Evolutionary conservation across 257 asterid genomes (phyloP).

Genomic region (Nicotiana benthamiana): DNA sequence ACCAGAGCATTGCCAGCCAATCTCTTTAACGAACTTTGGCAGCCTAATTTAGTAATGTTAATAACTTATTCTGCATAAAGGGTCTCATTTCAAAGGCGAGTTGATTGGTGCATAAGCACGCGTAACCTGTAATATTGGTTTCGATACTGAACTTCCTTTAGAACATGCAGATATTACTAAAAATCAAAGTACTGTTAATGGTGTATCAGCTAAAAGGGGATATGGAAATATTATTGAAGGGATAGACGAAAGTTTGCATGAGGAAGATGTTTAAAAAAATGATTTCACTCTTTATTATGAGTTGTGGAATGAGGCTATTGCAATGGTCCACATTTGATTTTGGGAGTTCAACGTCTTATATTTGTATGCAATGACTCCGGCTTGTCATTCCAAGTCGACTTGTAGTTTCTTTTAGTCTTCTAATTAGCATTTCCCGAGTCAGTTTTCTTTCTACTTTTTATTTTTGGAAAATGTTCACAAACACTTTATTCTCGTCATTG

Average conservation of each 20-base stretch:
- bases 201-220: neutral
- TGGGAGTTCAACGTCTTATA: neutral
- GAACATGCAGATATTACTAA: neutral
- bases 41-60: neutral
- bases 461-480: neutral
- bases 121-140: neutral
- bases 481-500: neutral
- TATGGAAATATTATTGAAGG: neutral
- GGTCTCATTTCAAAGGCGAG: neutral
- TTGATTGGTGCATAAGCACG: constrained; percentile 3
- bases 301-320: neutral
- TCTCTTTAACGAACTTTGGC: neutral
- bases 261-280: neutral
- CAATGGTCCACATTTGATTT: neutral
- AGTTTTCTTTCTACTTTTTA: neutral
- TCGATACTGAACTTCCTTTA: neutral
- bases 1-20: neutral
- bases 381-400: neutral
- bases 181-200: neutral
- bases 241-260: neutral
- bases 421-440: neutral
- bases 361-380: neutral
- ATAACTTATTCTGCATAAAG: neutral
- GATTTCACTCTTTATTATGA: neutral
- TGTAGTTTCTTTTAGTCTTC: neutral